Conservation (phyloP, 2,329 filamentous ascomycete genomes). For the Cyclaneusma minus region DNA sequence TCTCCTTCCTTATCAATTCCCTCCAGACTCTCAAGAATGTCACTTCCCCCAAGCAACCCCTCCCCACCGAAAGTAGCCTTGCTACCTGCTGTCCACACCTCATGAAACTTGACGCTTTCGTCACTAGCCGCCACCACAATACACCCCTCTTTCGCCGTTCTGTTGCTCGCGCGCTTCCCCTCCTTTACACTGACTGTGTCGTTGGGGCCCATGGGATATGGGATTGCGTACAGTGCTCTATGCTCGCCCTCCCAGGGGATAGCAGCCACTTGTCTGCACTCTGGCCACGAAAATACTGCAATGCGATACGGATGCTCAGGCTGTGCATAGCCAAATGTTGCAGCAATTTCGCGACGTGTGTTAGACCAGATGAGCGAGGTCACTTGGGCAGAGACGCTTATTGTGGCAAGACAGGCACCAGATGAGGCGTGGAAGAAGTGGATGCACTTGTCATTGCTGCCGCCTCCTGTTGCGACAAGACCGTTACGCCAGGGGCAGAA, state of each 20-base stretch:
- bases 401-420: slow-evolving; percentile 72
- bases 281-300: slow-evolving; percentile 88
- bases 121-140: slow-evolving; percentile 88
- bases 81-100: slow-evolving; percentile 64
- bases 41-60: slow-evolving; percentile 63
- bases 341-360: slow-evolving; percentile 72
- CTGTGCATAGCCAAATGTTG: slow-evolving; percentile 86
- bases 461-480: slow-evolving; percentile 79
- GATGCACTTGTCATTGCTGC: slow-evolving; percentile 87
- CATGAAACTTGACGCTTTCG: slow-evolving; percentile 86
- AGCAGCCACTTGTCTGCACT: slow-evolving; percentile 69
- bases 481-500: slow-evolving; percentile 91
- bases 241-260: slow-evolving; percentile 73
- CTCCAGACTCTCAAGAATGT: slow-evolving; percentile 70
- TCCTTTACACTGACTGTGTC: slow-evolving; percentile 20
- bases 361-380: slow-evolving; percentile 85
- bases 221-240: slow-evolving; percentile 73
- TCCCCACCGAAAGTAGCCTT: slow-evolving; percentile 35
- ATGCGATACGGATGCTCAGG: slow-evolving; percentile 81
- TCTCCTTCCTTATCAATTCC: slow-evolving; percentile 63
- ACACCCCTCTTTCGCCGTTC: slow-evolving; percentile 57
- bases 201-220: slow-evolving; percentile 54
- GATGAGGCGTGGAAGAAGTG: slow-evolving; percentile 87
- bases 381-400: slow-evolving; percentile 84
- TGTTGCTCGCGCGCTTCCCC: slow-evolving; percentile 35